Evolutionary conservation across 805 yeast species (phyloP), one percentile per base, ranked within the genome.

Genomic region (Wickerhamomyces rabaulensis): DNA sequence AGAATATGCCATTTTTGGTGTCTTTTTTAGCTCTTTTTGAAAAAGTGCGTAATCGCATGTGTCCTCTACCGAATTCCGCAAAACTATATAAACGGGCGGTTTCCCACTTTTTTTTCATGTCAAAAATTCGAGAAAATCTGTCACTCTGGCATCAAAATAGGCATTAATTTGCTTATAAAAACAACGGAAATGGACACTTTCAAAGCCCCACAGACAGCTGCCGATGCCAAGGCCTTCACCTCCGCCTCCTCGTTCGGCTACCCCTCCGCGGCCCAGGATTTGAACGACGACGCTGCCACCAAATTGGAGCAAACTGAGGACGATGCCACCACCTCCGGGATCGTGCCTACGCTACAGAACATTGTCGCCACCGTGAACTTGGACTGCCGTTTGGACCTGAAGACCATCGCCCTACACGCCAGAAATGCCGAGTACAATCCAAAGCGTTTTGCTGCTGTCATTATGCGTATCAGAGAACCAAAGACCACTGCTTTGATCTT

Each of bases 341-440:
- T 94, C 45, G 96, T 94, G 8, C 99, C 99, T 40, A 92, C 98
- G 1, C 55, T 73, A 41, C 95, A 88, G 65, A 94, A 94, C 72
- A 94, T 94, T 46, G 99, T 94, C 42, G 99, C 99, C 31, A 94
- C 99, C 0, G 99, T 94, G 49, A 92, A 94, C 63, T 75, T 94
- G 64, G 98, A 94, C 55, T 94, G 99, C 68, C 83, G 98, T 52
- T 73, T 94, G 57, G 99, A 94, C 67, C 78, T 94, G 66, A 94
- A 94, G 64, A 94, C 99, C 17, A 95, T 94, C 63, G 99, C 99
- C 1, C 74, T 94, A 51, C 99, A 94, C 68, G 98, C 98, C 3
- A 89, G 99, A 78, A 94, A 94, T 69, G 99, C 99, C 31, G 99
- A 94, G 67, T 94, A 94, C 70, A 94, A 94, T 61, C 99, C 99